Percentiles rank a stretch among this genome's conserved stretches.
phyloP scores from a whole-genome alignment of 2,329 filamentous ascomycete genomes.

The Aspergillus candidus region DNA sequence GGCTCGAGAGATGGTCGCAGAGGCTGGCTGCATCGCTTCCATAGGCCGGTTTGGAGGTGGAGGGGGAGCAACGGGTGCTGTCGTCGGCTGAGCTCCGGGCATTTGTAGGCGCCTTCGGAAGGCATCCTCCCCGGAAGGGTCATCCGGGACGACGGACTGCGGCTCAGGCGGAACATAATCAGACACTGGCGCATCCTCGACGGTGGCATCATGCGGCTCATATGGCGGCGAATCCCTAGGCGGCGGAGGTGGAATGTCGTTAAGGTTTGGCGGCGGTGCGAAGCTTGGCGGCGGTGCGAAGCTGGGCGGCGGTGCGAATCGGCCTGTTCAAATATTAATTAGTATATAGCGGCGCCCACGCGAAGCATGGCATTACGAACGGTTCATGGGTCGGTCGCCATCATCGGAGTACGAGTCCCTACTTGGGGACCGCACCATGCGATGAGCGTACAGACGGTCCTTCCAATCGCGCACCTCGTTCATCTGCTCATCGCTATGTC shows the following conservation, averaged over 20 bases:
- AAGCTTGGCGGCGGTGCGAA: constrained; percentile 50
- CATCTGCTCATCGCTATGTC: constrained; percentile 75
- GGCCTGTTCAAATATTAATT: constrained; percentile 26
- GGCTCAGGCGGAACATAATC: constrained; percentile 21
- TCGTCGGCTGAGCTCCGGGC: constrained; percentile 17
- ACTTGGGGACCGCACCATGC: constrained; percentile 44
- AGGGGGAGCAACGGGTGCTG: constrained; percentile 21
- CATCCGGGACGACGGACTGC: constrained; percentile 26
- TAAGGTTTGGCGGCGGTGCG: constrained; percentile 46
- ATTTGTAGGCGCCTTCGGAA: constrained; percentile 22
- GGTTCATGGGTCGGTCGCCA: constrained; percentile 42
- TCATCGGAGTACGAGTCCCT: constrained; percentile 48
- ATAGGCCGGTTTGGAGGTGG: constrained; percentile 33
- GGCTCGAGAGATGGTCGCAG: constrained; percentile 66
- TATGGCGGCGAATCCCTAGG: constrained; percentile 19
- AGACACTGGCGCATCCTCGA: constrained; percentile 13
- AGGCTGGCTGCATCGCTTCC: constrained; percentile 33
- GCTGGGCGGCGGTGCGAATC: constrained; percentile 47
- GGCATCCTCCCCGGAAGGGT: constrained; percentile 20
- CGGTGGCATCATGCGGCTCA: constrained; percentile 39
- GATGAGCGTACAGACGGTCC: constrained; percentile 67
- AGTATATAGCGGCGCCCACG: neutral
- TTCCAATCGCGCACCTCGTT: constrained; percentile 81
- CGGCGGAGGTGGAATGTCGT: constrained; percentile 29
- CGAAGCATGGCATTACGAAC: constrained; percentile 30